These are phyloP conservation scores for Malassezia globosa DNA, from an alignment of 1,284 basidiomycete genomes.

Conservation along the genomic window DNA sequence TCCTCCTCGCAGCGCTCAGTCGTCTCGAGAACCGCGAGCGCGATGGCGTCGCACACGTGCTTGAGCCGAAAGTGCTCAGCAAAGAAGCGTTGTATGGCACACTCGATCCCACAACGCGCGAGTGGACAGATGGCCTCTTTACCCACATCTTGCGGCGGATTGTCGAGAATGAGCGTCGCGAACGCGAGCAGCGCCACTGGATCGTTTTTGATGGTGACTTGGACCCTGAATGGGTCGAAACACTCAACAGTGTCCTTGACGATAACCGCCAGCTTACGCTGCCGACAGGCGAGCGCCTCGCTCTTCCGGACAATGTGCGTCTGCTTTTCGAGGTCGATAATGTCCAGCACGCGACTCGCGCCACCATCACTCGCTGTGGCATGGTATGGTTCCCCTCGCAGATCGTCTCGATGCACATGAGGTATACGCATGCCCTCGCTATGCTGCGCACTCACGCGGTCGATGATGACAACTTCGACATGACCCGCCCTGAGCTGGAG, in stretches of 20 bases:
- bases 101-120: slow-evolving; percentile 88
- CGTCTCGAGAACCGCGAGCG: slow-evolving; percentile 79
- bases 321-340: slow-evolving; percentile 99
- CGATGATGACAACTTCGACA: slow-evolving; percentile 62
- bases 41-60: slow-evolving; percentile 79
- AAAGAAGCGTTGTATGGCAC: slow-evolving; percentile 97
- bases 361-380: slow-evolving; percentile 97
- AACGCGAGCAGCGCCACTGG: slow-evolving; percentile 94
- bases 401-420: slow-evolving; percentile 78
- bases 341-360: slow-evolving; percentile 88
- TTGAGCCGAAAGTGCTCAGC: slow-evolving; percentile 97
- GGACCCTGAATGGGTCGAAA: slow-evolving; percentile 99
- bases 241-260: slow-evolving; percentile 85
- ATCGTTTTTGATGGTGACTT: slow-evolving; percentile 99
- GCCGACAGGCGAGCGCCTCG: slow-evolving; percentile 95
- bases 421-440: slow-evolving; percentile 77
- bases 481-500: too few relatives aligned
- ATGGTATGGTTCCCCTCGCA: slow-evolving; percentile 99
- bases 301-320: slow-evolving; percentile 87
- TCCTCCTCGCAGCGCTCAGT: slow-evolving; percentile 79
- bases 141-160: slow-evolving; percentile 96
- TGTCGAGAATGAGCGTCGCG: slow-evolving; percentile 84
- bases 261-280: slow-evolving; percentile 96
- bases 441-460: slow-evolving; percentile 66
- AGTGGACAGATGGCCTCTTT: slow-evolving; percentile 99